phyloP scores from a whole-genome alignment of 768 basidiomycete genomes.

The Serpula lacrymans region DNA sequence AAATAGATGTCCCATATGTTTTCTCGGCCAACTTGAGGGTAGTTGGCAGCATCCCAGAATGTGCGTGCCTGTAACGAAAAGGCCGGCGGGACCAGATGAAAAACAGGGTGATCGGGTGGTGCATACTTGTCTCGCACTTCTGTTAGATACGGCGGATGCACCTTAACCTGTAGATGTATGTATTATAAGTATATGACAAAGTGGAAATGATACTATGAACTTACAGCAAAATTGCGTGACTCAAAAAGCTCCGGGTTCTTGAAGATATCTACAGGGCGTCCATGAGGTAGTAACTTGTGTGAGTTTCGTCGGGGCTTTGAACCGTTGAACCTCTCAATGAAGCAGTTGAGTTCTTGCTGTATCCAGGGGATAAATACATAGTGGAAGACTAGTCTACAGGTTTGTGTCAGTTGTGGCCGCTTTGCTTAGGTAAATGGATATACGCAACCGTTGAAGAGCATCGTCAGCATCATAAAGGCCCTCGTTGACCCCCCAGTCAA shows the following conservation, averaged over 20 bases:
- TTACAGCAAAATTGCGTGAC: constrained; percentile 33
- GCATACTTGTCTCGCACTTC: constrained; percentile 26
- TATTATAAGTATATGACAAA: neutral
- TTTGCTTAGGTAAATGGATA: no score
- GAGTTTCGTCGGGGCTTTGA: no score
- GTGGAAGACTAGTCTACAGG: constrained; percentile 35
- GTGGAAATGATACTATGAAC: neutral
- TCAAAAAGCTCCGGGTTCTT: constrained; percentile 24
- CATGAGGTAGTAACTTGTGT: constrained; percentile 41
- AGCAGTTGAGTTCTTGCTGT: no score
- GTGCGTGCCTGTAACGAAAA: no score
- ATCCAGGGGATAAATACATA: no score
- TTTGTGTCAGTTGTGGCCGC: no score
- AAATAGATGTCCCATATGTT: no score
- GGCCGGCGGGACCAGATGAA: constrained; percentile 34
- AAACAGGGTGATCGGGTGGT: constrained; percentile 29
- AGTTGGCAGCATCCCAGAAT: no score
- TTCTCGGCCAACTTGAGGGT: no score
- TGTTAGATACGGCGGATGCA: constrained; percentile 10
- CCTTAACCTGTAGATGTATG: constrained; percentile 15
- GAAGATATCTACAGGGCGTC: constrained; percentile 32
- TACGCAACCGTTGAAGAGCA: constrained; percentile 21
- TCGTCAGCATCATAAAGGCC: constrained; percentile 28
- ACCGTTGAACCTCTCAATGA: no score
- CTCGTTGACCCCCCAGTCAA: constrained; percentile 26